Conservation (phyloP, 1,139 yeast genomes). For the Pichia sp. region DNA sequence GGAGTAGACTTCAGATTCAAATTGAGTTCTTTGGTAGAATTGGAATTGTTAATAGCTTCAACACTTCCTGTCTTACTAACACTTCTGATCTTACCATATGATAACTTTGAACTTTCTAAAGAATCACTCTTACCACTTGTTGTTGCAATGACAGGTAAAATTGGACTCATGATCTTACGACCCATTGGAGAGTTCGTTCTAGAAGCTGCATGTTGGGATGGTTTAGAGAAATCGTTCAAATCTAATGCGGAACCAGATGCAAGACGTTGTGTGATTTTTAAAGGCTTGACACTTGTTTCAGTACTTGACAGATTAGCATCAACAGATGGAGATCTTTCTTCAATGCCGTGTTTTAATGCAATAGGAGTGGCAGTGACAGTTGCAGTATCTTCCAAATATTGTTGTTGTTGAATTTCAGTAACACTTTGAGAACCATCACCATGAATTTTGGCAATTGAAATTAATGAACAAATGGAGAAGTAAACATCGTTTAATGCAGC, state of each 20-base stretch:
- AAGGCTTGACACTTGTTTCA: slow-evolving; percentile 51
- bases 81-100: neutral
- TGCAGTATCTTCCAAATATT: slow-evolving; percentile 8
- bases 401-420: neutral
- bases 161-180: slow-evolving; percentile 9
- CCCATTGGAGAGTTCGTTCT: slow-evolving; percentile 16
- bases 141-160: slow-evolving; percentile 16
- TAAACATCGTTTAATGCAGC: slow-evolving; percentile 77
- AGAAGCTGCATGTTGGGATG: slow-evolving; percentile 2
- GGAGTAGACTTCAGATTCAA: neutral
- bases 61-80: neutral
- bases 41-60: neutral
- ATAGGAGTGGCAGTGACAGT: slow-evolving; percentile 12
- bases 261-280: slow-evolving; percentile 53
- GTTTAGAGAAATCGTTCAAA: slow-evolving; percentile 6
- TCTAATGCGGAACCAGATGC: slow-evolving; percentile 19
- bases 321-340: neutral
- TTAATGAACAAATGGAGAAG: slow-evolving; percentile 70
- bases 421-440: slow-evolving; percentile 26
- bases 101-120: neutral
- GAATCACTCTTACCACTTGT: slow-evolving; percentile 2
- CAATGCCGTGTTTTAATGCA: slow-evolving; percentile 10
- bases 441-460: slow-evolving; percentile 52
- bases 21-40: neutral
- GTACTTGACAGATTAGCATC: slow-evolving; percentile 1